Percentiles rank a stretch among this genome's conserved stretches.
Conservation (phyloP, 768 basidiomycete species). For the Mycena galericulata region DNA sequence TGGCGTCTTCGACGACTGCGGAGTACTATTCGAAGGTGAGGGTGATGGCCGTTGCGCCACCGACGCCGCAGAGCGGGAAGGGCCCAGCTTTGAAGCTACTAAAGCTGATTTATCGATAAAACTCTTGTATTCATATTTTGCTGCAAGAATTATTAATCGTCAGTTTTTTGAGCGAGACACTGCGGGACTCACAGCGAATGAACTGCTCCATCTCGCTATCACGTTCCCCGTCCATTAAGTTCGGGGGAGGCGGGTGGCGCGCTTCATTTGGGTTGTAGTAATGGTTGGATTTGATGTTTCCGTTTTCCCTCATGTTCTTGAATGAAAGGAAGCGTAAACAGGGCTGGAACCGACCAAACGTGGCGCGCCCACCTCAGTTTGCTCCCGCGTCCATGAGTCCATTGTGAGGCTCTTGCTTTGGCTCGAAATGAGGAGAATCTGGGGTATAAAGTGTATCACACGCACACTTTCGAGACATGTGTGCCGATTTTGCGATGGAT, state of each 20-base stretch:
- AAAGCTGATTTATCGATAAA: constrained; percentile 66
- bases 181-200: constrained; percentile 75
- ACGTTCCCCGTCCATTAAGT: constrained; percentile 80
- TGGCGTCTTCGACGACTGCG: constrained; percentile 23
- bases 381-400: constrained; percentile 90
- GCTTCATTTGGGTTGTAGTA: constrained; percentile 87
- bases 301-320: constrained; percentile 83
- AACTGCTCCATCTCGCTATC: constrained; percentile 93
- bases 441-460: constrained; percentile 28
- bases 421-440: constrained; percentile 18
- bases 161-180: not conserved
- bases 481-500: constrained; percentile 96
- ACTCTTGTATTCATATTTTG: constrained; percentile 83
- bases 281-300: constrained; percentile 85
- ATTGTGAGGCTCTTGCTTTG: constrained; percentile 89
- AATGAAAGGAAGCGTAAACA: constrained; percentile 26
- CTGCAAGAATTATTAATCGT: constrained; percentile 49
- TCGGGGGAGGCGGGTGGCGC: constrained; percentile 85
- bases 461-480: constrained; percentile 93
- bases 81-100: constrained; percentile 59
- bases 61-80: constrained; percentile 54
- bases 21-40: constrained; percentile 25
- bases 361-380: constrained; percentile 75
- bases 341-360: constrained; percentile 21
- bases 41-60: constrained; percentile 39